Conservation (phyloP, 1,284 basidiomycete species). For the Cronartium ribicola region DNA sequence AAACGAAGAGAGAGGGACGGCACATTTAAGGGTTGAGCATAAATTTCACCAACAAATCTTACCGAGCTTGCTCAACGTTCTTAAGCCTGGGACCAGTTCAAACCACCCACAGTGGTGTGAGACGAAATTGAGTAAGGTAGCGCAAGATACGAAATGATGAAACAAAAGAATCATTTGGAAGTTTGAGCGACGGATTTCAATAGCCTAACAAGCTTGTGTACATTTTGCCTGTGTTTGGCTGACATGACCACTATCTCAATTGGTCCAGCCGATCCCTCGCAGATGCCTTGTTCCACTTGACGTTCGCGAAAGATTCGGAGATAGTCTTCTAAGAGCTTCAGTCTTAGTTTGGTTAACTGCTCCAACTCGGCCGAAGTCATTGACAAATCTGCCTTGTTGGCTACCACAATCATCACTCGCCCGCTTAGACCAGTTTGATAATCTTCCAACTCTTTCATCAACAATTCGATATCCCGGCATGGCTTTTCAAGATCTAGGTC, state of each 20-base stretch:
- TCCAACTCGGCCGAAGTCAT: background rate
- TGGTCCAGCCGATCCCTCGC: background rate
- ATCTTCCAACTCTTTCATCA: conserved; percentile 54
- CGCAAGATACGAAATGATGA: too few relatives aligned
- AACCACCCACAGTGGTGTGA: too few relatives aligned
- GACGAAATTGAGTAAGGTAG: too few relatives aligned
- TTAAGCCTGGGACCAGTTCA: too few relatives aligned
- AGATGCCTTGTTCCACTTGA: conserved; percentile 7
- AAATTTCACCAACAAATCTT: too few relatives aligned
- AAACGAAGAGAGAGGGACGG: too few relatives aligned
- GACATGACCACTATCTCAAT: conserved; percentile 1
- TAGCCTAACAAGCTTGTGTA: conserved; percentile 4
- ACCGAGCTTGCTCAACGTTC: too few relatives aligned
- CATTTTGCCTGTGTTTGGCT: conserved; percentile 9
- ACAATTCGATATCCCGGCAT: conserved; percentile 69
- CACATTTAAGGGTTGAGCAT: too few relatives aligned
- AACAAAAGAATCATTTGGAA: background rate
- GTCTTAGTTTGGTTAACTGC: conserved; percentile 8
- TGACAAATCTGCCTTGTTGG: conserved; percentile 89
- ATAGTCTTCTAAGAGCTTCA: conserved; percentile 16
- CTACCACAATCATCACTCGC: conserved; percentile 61
- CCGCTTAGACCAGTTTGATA: conserved; percentile 42
- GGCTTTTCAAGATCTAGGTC: conserved; percentile 65
- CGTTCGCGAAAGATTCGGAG: background rate
- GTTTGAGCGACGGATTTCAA: background rate